Evolutionary conservation across 2,329 filamentous ascomycete genomes (phyloP).

Genomic region (Sporothrix mexicana): DNA sequence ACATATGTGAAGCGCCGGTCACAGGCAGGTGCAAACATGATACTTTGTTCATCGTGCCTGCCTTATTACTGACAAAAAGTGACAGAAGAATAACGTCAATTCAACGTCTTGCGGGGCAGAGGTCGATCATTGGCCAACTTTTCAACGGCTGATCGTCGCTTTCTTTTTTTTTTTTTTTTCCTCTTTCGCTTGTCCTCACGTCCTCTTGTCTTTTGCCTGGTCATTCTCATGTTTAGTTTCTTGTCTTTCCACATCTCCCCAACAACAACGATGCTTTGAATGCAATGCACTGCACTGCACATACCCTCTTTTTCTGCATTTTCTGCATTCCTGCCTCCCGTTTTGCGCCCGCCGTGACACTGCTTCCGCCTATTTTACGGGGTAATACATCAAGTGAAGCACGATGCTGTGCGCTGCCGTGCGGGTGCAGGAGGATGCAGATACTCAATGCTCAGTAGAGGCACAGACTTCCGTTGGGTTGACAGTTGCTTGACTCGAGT

Average conservation of each 20-base stretch:
- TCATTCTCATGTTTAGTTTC: neutral
- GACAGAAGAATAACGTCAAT: neutral
- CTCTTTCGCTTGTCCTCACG: neutral
- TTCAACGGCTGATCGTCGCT: conserved; percentile 2
- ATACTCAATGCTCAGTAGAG: neutral
- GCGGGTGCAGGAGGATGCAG: conserved; percentile 5
- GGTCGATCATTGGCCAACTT: neutral
- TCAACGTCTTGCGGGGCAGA: neutral
- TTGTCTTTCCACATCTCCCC: conserved; percentile 1
- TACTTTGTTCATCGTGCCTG: neutral
- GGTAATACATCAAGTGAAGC: neutral
- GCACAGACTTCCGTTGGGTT: conserved; percentile 7
- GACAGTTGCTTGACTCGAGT: neutral
- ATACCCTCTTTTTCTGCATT: neutral
- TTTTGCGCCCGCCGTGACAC: conserved; percentile 19
- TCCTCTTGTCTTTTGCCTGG: neutral
- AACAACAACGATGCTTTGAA: conserved; percentile 17
- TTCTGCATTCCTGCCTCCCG: neutral
- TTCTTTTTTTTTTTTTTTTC: neutral
- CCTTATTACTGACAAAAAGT: neutral
- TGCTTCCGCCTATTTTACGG: conserved; percentile 14
- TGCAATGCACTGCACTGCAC: conserved; percentile 2
- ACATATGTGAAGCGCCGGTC: neutral
- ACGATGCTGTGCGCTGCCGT: conserved; percentile 23
- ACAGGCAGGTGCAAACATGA: neutral